These are phyloP conservation scores for Mortierella sp. DNA, from an alignment of 371 early-diverging fungal genomes.

Conservation along the genomic window DNA sequence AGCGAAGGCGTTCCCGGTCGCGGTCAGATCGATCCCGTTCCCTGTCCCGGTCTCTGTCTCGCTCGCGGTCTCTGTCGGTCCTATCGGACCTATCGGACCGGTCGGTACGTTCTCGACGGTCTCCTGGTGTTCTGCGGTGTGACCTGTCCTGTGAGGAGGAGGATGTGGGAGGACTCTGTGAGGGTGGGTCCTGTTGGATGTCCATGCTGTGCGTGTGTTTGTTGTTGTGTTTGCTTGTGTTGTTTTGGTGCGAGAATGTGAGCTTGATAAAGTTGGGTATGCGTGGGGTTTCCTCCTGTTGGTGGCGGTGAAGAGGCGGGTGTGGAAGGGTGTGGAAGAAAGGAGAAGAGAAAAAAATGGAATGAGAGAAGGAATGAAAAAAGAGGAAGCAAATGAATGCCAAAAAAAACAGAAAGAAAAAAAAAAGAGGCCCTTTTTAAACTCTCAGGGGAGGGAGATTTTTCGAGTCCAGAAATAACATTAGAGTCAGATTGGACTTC, in stretches of 20 bases:
- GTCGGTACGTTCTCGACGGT: conserved; percentile 18
- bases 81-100: conserved; percentile 3
- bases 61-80: not conserved
- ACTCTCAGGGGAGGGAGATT: no score
- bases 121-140: conserved; percentile 4
- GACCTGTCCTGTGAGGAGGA: conserved; percentile 25
- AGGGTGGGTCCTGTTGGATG: not conserved
- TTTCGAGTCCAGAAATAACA: no score
- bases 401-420: no score
- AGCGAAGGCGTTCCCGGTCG: not conserved
- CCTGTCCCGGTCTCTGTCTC: conserved; percentile 11
- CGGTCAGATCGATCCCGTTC: not conserved
- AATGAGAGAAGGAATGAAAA: not conserved
- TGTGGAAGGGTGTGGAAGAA: not conserved
- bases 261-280: not conserved
- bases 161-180: not conserved
- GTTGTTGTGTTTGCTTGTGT: not conserved
- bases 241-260: not conserved
- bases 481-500: no score
- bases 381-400: no score
- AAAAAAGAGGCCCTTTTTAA: no score
- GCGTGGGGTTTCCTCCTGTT: not conserved
- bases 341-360: not conserved
- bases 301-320: not conserved
- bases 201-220: not conserved